Evolutionary conservation across 805 yeast species (phyloP).

Genomic region (Kodamaea nitidulidarum): DNA sequence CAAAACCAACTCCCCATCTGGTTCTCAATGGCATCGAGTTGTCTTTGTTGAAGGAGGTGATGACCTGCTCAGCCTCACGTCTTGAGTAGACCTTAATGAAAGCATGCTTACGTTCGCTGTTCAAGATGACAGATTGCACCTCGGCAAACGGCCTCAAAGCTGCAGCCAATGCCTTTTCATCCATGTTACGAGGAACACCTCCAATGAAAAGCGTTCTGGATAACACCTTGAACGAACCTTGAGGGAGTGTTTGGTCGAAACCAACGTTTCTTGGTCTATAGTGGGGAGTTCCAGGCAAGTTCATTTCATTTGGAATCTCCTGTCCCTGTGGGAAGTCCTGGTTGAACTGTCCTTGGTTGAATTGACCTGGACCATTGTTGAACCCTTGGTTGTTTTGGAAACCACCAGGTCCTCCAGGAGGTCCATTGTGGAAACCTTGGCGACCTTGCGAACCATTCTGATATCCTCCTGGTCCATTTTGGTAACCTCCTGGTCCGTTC

Average conservation of each 20-base stretch:
- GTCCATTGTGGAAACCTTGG: not conserved
- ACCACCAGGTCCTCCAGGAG: conserved; percentile 2
- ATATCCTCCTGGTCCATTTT: conserved; percentile 2
- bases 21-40: conserved; percentile 68
- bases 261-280: conserved; percentile 71
- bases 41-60: conserved; percentile 66
- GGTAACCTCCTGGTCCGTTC: not conserved
- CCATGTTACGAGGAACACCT: conserved; percentile 83
- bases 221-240: conserved; percentile 74
- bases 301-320: conserved; percentile 53
- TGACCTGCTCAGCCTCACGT: conserved; percentile 82
- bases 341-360: conserved; percentile 13
- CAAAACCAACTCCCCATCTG: conserved; percentile 98
- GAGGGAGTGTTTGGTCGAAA: conserved; percentile 67
- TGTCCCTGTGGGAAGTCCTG: conserved; percentile 13
- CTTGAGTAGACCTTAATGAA: conserved; percentile 92
- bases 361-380: conserved; percentile 2
- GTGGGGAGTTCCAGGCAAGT: conserved; percentile 68
- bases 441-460: not conserved
- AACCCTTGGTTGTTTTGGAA: not conserved
- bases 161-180: conserved; percentile 63
- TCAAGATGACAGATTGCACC: conserved; percentile 85
- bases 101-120: conserved; percentile 89
- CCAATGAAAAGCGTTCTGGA: conserved; percentile 93
- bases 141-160: conserved; percentile 82